These are phyloP conservation scores for Pseudocercospora pini-densiflorae DNA, from an alignment of 2,329 filamentous ascomycete species.

Conservation along the genomic window DNA sequence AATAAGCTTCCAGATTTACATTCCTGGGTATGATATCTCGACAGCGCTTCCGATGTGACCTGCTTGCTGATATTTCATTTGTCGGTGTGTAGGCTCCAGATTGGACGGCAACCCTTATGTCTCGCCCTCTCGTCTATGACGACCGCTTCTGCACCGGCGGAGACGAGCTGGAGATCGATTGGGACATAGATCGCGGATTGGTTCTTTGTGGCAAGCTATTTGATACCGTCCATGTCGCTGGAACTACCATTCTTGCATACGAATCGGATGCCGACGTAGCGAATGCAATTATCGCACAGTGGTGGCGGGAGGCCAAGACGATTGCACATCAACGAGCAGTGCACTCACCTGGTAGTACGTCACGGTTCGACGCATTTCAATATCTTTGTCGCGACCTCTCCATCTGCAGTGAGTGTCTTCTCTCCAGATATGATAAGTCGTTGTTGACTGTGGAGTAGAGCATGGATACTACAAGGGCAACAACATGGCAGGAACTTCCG, in stretches of 20 bases:
- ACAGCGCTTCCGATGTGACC: too few species aligned
- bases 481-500: too few species aligned
- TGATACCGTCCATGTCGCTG: constrained; percentile 33
- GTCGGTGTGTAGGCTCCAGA: constrained; percentile 28
- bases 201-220: constrained; percentile 36
- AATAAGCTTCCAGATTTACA: constrained; percentile 31
- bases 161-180: constrained; percentile 34
- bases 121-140: constrained; percentile 36
- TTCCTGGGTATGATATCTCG: constrained; percentile 18
- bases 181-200: constrained; percentile 32
- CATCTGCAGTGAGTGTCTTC: constrained; percentile 23
- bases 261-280: constrained; percentile 7
- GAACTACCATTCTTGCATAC: constrained; percentile 25
- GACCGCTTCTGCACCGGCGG: constrained; percentile 33
- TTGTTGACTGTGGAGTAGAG: too few species aligned
- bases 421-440: too few species aligned
- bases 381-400: constrained; percentile 28
- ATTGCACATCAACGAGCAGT: constrained; percentile 32
- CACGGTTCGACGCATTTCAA: constrained; percentile 35
- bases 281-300: constrained; percentile 25
- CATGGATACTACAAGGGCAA: constrained; percentile 24
- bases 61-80: constrained; percentile 1
- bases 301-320: constrained; percentile 34
- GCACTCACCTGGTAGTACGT: constrained; percentile 34
- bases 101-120: constrained; percentile 34